A percentile compares a stretch with the other conserved stretches of the same genome.
Conservation (phyloP, 2,329 filamentous ascomycete genomes). For the Aspergillus sp. region DNA sequence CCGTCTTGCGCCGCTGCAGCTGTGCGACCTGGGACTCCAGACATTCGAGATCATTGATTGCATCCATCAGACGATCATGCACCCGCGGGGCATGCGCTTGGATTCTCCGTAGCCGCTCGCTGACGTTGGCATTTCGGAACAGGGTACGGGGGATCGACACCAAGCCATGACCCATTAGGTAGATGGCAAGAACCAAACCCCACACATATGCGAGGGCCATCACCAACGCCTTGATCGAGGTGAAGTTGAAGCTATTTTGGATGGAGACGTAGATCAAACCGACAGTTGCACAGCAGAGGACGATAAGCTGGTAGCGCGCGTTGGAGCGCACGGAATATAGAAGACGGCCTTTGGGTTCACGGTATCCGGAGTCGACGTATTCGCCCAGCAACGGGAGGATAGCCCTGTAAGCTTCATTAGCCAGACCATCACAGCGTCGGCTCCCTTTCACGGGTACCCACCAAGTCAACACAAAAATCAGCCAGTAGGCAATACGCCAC, state of each 20-base stretch:
- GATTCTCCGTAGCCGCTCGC: conserved; percentile 62
- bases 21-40: conserved; percentile 73
- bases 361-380: conserved; percentile 88
- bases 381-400: conserved; percentile 89
- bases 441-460: conserved; percentile 32
- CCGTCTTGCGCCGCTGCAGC: conserved; percentile 70
- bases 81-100: conserved; percentile 71
- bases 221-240: conserved; percentile 69
- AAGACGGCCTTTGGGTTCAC: conserved; percentile 71
- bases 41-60: conserved; percentile 68
- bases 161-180: conserved; percentile 93
- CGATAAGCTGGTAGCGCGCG: conserved; percentile 76
- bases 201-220: conserved; percentile 95
- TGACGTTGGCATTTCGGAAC: conserved; percentile 70
- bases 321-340: conserved; percentile 81
- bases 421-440: too few relatives aligned
- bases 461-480: conserved; percentile 94
- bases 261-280: conserved; percentile 78
- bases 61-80: conserved; percentile 81
- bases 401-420: conserved; percentile 48
- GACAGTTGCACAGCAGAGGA: conserved; percentile 60
- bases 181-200: conserved; percentile 85
- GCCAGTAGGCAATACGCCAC: conserved; percentile 95
- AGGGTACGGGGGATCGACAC: conserved; percentile 81
- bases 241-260: conserved; percentile 63